phyloP scores from a whole-genome alignment of 306 rosid species.

The Oxytropis ochrocephala region DNA sequence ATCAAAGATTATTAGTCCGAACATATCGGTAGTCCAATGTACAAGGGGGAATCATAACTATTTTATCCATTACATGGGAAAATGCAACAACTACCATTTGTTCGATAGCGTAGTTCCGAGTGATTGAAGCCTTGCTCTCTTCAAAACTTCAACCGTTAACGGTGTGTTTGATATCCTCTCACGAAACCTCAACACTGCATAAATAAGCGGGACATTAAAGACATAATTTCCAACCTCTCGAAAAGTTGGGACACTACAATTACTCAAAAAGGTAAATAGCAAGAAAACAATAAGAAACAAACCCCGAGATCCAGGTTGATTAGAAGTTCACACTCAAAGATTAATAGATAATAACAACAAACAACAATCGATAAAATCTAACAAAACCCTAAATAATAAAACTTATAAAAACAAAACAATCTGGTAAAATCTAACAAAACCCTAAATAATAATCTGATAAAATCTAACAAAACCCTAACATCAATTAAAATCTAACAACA shows the following conservation, averaged over 20 bases:
- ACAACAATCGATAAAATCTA: no score
- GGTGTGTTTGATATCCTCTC: constrained; percentile 53
- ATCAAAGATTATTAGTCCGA: neutral
- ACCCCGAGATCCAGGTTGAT: no score
- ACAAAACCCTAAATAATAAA: no score
- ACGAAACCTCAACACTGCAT: constrained; percentile 74
- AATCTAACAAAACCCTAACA: no score
- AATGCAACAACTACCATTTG: constrained; percentile 45
- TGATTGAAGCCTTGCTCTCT: constrained; percentile 58
- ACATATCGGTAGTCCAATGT: neutral
- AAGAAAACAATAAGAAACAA: no score
- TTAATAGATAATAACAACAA: no score
- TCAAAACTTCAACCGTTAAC: constrained; percentile 71
- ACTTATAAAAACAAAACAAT: no score
- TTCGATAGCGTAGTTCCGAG: constrained; percentile 67
- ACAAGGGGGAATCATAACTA: neutral
- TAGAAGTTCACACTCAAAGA: no score
- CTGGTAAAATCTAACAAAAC: no score
- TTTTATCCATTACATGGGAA: neutral
- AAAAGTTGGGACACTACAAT: neutral
- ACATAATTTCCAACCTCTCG: neutral
- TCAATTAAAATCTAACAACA: no score
- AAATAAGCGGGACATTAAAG: neutral
- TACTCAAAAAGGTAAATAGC: no score
- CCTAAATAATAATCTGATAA: no score